Conservation (phyloP, 192 early-diverging fungal genomes). For the Coemansia sp. region DNA sequence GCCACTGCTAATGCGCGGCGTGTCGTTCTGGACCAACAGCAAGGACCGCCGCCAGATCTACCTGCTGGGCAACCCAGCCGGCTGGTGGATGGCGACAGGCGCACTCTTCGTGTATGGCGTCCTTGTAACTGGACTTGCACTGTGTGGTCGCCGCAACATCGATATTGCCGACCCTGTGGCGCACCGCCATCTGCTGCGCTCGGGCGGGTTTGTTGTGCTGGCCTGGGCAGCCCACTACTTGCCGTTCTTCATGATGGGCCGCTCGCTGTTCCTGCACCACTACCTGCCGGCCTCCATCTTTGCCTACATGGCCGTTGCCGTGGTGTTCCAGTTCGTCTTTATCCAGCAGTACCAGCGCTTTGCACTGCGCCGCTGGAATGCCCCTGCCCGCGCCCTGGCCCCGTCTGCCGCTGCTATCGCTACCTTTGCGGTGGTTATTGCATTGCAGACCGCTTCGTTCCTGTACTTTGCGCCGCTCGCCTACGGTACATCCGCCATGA, state of each 20-base stretch:
- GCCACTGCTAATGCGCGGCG: slow-evolving; percentile 84
- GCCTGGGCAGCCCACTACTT: slow-evolving; percentile 72
- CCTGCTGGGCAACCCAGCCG: slow-evolving; percentile 82
- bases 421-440: slow-evolving; percentile 47
- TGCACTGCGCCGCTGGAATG: slow-evolving; percentile 36
- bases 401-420: slow-evolving; percentile 36
- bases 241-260: slow-evolving; percentile 75
- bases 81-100: slow-evolving; percentile 73
- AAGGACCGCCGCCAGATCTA: slow-evolving; percentile 80
- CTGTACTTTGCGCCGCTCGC: slow-evolving; percentile 81
- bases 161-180: slow-evolving; percentile 54
- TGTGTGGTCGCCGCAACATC: slow-evolving; percentile 73
- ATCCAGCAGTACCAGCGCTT: slow-evolving; percentile 44
- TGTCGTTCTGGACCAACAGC: slow-evolving; percentile 92
- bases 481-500: slow-evolving; percentile 75
- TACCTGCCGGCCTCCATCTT: slow-evolving; percentile 78
- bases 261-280: slow-evolving; percentile 80
- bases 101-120: slow-evolving; percentile 54
- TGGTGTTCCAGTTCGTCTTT: slow-evolving; percentile 61
- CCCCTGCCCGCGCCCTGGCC: slow-evolving; percentile 38
- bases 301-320: slow-evolving; percentile 63
- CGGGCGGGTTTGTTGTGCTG: slow-evolving; percentile 62
- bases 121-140: slow-evolving; percentile 66
- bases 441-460: slow-evolving; percentile 62
- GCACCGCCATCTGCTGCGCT: slow-evolving; percentile 44